Evolutionary conservation across 1,139 yeast genomes (phyloP).

Genomic region (Suhomyces terraborum): DNA sequence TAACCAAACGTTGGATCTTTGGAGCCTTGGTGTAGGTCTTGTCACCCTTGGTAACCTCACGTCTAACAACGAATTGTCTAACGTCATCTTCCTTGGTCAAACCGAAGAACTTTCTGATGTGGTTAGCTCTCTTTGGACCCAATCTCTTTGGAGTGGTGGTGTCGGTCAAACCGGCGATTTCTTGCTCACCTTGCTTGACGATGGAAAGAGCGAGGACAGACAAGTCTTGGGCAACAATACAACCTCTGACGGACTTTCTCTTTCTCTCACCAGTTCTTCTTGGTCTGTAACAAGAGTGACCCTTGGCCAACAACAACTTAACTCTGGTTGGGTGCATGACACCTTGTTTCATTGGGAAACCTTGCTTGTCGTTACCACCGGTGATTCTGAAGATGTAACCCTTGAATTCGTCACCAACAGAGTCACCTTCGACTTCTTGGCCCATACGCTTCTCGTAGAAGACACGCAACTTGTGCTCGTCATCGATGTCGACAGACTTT

Average conservation of each 20-base stretch:
- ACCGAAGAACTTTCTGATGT: slow-evolving; percentile 99
- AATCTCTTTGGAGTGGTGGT: slow-evolving; percentile 95
- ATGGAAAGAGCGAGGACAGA: slow-evolving; percentile 91
- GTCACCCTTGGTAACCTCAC: slow-evolving; percentile 97
- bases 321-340: slow-evolving; percentile 99
- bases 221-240: slow-evolving; percentile 96
- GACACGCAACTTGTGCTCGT: slow-evolving; percentile 98
- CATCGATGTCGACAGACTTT: slow-evolving; percentile 96
- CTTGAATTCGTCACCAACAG: slow-evolving; percentile 98
- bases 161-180: slow-evolving; percentile 95
- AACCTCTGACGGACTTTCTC: slow-evolving; percentile 99
- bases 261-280: slow-evolving; percentile 99
- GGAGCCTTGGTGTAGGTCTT: slow-evolving; percentile 99
- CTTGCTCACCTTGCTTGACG: slow-evolving; percentile 97
- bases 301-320: slow-evolving; percentile 89
- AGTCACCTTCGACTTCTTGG: slow-evolving; percentile 99
- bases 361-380: slow-evolving; percentile 99
- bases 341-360: slow-evolving; percentile 99
- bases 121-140: slow-evolving; percentile 99
- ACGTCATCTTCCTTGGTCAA: slow-evolving; percentile 97
- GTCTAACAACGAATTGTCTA: slow-evolving; percentile 93
- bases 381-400: slow-evolving; percentile 98
- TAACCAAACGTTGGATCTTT: slow-evolving; percentile 98
- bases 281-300: slow-evolving; percentile 99
- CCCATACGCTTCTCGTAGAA: slow-evolving; percentile 99